These are phyloP conservation scores for Collybiopsis confluens DNA, from an alignment of 768 basidiomycete species.

Conservation along the genomic window DNA sequence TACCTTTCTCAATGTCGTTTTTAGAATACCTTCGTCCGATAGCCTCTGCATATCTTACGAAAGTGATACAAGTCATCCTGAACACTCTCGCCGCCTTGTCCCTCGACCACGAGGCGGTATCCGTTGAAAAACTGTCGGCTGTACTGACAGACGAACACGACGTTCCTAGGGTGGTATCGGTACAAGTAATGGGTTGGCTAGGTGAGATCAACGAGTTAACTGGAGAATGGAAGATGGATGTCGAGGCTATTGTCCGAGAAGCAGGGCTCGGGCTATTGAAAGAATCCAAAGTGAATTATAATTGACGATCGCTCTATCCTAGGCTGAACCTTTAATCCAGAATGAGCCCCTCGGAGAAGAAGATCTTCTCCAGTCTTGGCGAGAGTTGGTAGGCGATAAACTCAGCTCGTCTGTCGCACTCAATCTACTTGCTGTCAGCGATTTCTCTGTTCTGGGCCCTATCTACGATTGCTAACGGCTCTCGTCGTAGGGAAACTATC, in stretches of 20 bases:
- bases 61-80: constrained; percentile 72
- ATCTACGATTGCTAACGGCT: not conserved
- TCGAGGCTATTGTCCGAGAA: constrained; percentile 58
- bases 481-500: constrained; percentile 68
- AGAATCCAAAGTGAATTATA: constrained; percentile 43
- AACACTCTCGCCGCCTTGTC: constrained; percentile 66
- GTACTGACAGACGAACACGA: constrained; percentile 73
- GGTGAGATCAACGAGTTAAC: constrained; percentile 45
- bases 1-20: too few relatives aligned
- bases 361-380: constrained; percentile 67
- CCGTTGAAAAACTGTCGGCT: constrained; percentile 54
- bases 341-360: constrained; percentile 53
- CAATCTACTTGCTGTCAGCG: constrained; percentile 61
- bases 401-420: constrained; percentile 65
- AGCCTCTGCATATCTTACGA: constrained; percentile 57
- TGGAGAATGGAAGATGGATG: constrained; percentile 65
- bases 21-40: constrained; percentile 74
- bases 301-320: not conserved
- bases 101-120: constrained; percentile 45
- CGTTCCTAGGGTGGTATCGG: constrained; percentile 52
- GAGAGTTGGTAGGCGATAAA: constrained; percentile 67
- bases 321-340: constrained; percentile 26
- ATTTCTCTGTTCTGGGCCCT: not conserved
- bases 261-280: constrained; percentile 75
- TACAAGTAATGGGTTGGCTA: constrained; percentile 81